Evolutionary conservation across 176 grass and related monocot genomes (phyloP).

Genomic region (Paspalum vaginatum): DNA sequence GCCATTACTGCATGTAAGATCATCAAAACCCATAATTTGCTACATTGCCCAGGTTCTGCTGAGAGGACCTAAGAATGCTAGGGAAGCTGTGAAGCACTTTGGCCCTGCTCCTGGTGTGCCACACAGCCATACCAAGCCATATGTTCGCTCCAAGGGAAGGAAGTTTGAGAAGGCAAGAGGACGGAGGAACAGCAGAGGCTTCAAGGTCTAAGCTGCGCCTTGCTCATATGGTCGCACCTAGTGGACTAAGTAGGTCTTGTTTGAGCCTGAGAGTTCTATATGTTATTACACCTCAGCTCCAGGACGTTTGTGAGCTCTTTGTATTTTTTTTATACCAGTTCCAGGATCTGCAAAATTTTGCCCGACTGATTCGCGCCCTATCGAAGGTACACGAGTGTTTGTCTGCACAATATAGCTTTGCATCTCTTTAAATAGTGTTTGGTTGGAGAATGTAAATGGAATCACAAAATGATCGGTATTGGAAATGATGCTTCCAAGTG

Average conservation of each 20-base stretch:
- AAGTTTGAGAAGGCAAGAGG: constrained; percentile 88
- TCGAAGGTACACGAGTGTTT: background rate
- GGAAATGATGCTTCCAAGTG: too few species aligned
- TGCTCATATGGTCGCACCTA: constrained; percentile 2
- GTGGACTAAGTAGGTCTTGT: constrained; percentile 18
- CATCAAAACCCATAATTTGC: background rate
- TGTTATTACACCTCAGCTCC: constrained; percentile 7
- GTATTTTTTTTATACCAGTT: constrained; percentile 28
- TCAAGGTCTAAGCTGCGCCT: constrained; percentile 52
- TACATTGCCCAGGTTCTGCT: constrained; percentile 55
- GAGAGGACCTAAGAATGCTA: constrained; percentile 76
- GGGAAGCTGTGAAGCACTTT: constrained; percentile 80
- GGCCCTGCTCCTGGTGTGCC: constrained; percentile 74
- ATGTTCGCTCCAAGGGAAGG: constrained; percentile 73
- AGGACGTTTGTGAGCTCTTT: constrained; percentile 18
- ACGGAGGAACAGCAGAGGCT: constrained; percentile 80
- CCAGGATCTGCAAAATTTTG: constrained; percentile 45
- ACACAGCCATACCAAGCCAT: constrained; percentile 79
- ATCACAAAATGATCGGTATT: too few species aligned
- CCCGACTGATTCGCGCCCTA: background rate
- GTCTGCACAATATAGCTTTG: background rate
- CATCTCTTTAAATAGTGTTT: too few species aligned
- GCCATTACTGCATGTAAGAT: background rate
- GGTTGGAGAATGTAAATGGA: background rate
- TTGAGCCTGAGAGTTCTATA: background rate